Evolutionary conservation across 2,329 filamentous ascomycete genomes (phyloP), one percentile per base, ranked within the genome.

Genomic region (Colletotrichum tanaceti): DNA sequence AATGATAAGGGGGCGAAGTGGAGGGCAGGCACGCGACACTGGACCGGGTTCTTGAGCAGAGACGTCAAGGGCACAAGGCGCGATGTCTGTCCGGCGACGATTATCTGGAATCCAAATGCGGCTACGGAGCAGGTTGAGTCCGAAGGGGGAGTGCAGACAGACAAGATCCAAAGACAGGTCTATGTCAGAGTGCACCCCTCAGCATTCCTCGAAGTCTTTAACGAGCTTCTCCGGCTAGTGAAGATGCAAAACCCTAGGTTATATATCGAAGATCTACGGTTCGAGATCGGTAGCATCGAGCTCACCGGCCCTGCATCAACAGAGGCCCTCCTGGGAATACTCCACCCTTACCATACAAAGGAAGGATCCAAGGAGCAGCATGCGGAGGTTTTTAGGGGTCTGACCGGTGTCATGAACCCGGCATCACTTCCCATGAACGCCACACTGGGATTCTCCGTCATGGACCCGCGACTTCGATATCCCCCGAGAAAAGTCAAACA

Each of bases 131-230:
- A 58, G 38, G 70, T 73, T 22, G 38, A 75, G 70, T 72, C 78
- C 5, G 66, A 66, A 1, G 60, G 68, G 9, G 44, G 53, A n/a
- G 52, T 54, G 5, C 69, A 76, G 11, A 64, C 71, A 1, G 74
- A 67, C 46, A 77, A 75, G 70, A 35, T 28, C 0, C 75, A 77
- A 46, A 74, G 79, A 77, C 83, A 85, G 18, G 76, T 93, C 0
- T 89, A 95, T 64, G 79, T 98, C 59, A 86, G 94, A 63, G 81
- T 95, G 1, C 95, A 98, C 77, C 96, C 96, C 2, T 91, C 94
- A 22, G 91, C 91, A 7, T 95, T 93, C 74, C 79, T 89, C 1
- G 87, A 92, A 72, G 77, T 90, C 0, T 94, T 92, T 83, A 83
- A 89, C 24, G 85, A 91, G 68, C 77, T 93, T 2, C 74, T 89